Evolutionary conservation across 371 early-diverging fungal genomes (phyloP).

Genomic region (Mortierella sp.): DNA sequence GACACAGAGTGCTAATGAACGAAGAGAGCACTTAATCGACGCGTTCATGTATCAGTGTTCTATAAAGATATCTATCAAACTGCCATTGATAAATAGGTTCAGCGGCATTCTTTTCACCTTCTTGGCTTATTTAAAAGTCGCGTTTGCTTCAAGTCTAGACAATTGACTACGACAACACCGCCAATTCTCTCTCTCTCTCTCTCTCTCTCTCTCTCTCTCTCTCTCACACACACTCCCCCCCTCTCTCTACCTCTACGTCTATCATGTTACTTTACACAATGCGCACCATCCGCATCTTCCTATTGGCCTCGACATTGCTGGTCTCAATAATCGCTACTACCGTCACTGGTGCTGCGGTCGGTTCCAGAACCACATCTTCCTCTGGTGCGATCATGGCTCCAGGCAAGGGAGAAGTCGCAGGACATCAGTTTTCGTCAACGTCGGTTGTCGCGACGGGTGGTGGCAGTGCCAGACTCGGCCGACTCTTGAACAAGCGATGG

Average conservation of each 20-base stretch:
- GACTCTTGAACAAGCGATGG: background rate
- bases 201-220: background rate
- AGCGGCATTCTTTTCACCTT: too few relatives aligned
- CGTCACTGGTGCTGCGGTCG: background rate
- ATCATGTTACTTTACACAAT: background rate
- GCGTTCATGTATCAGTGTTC: too few relatives aligned
- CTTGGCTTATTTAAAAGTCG: too few relatives aligned
- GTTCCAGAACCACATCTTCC: background rate
- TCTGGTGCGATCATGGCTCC: background rate
- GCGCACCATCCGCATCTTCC: background rate
- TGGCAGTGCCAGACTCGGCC: background rate
- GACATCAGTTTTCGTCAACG: background rate
- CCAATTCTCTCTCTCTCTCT: too few relatives aligned
- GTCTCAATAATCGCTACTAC: background rate
- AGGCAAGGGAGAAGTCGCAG: background rate
- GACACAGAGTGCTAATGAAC: too few relatives aligned
- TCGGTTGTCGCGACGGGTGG: background rate
- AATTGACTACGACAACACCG: too few relatives aligned
- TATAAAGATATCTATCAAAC: too few relatives aligned
- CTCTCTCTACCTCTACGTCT: background rate
- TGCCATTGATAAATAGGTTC: too few relatives aligned
- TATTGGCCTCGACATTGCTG: background rate
- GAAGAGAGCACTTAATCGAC: too few relatives aligned
- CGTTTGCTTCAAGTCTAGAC: too few relatives aligned
- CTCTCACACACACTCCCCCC: too few relatives aligned